Percentiles rank a stretch among this genome's conserved stretches.
Conservation (phyloP, 1,284 basidiomycete species). For the Vanrija humicola region DNA sequence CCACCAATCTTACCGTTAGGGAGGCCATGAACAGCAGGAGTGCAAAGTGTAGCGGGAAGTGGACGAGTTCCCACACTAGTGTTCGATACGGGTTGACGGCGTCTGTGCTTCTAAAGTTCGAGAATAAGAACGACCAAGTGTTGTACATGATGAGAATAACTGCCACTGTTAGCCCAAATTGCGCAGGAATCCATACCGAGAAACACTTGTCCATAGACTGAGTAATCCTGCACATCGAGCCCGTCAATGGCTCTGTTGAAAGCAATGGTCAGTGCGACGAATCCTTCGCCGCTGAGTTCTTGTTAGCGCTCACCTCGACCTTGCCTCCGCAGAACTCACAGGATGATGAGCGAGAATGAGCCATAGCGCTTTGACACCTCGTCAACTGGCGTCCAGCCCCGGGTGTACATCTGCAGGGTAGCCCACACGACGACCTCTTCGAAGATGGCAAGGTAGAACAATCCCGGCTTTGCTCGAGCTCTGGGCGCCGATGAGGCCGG, state of each 20-base stretch:
- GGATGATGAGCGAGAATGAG: slow-evolving; percentile 30
- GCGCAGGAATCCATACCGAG: background rate
- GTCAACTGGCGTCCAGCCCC: slow-evolving; percentile 1
- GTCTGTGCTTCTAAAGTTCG: slow-evolving; percentile 9
- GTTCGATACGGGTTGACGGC: background rate
- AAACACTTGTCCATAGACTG: slow-evolving; percentile 28
- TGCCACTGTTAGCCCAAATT: background rate
- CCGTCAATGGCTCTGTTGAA: slow-evolving; percentile 26
- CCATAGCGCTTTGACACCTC: slow-evolving; percentile 21
- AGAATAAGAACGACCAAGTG: slow-evolving; percentile 29
- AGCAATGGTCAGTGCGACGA: slow-evolving; percentile 21
- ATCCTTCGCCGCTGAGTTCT: slow-evolving; percentile 27
- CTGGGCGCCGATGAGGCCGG: slow-evolving; percentile 6
- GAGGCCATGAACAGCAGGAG: no score
- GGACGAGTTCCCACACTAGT: background rate
- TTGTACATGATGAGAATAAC: slow-evolving; percentile 25
- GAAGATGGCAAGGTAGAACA: slow-evolving; percentile 25
- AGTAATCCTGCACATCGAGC: slow-evolving; percentile 6
- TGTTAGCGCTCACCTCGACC: background rate
- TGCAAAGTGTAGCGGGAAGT: background rate
- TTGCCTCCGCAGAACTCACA: slow-evolving; percentile 15
- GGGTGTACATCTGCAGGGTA: background rate
- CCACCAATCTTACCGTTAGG: no score
- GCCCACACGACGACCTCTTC: slow-evolving; percentile 13
- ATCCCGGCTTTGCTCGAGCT: slow-evolving; percentile 16